phyloP scores from a whole-genome alignment of 1,284 basidiomycete genomes.

The Cryptococcus depauperatus region DNA sequence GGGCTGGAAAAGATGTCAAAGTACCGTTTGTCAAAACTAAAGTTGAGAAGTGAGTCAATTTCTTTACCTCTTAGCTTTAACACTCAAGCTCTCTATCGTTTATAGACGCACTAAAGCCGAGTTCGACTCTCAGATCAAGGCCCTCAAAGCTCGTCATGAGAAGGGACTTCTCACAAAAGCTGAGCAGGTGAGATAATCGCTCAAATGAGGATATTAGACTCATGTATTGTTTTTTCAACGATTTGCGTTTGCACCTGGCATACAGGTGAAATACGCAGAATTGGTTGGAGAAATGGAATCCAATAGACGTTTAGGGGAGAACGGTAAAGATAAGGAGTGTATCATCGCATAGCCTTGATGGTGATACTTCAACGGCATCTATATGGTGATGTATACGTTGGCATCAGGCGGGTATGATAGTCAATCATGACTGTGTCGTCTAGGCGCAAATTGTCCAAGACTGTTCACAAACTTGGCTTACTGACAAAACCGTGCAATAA shows the following conservation, averaged over 20 bases:
- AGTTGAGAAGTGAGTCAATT: slow-evolving; percentile 34
- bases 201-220: neutral
- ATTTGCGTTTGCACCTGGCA: no score
- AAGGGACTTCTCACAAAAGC: slow-evolving; percentile 42
- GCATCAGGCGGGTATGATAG: no score
- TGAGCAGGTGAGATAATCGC: slow-evolving; percentile 42
- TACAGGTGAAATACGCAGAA: slow-evolving; percentile 41
- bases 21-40: slow-evolving; percentile 42
- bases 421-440: no score
- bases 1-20: slow-evolving; percentile 42
- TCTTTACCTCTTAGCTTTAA: neutral
- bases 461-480: no score
- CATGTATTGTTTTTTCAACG: no score
- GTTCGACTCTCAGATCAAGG: slow-evolving; percentile 33
- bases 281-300: slow-evolving; percentile 35
- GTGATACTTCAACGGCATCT: no score
- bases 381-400: no score
- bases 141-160: slow-evolving; percentile 40
- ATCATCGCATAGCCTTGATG: neutral
- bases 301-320: slow-evolving; percentile 22
- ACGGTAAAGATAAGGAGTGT: slow-evolving; percentile 3
- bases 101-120: slow-evolving; percentile 38
- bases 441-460: no score
- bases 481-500: no score
- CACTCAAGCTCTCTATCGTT: neutral